These are phyloP conservation scores for Cyclospora cayetanensis DNA, from an alignment of 169 alveolate species.

Conservation along the genomic window DNA sequence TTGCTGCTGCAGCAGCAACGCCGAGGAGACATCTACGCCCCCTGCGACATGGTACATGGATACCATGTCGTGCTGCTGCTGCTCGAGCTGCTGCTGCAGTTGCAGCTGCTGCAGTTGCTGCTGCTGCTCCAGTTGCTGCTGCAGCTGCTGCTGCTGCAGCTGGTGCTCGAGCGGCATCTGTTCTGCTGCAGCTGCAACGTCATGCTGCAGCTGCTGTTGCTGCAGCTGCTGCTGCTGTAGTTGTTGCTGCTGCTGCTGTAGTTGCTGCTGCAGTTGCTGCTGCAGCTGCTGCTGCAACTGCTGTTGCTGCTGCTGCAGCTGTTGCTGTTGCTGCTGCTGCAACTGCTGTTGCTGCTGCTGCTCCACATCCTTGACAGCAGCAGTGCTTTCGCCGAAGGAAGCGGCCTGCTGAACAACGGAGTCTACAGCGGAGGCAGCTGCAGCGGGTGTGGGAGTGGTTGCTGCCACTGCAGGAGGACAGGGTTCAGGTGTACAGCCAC, in stretches of 20 bases:
- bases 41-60: constrained; percentile 29
- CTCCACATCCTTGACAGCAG: constrained; percentile 30
- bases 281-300: constrained; percentile 39
- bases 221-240: constrained; percentile 14
- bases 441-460: constrained; percentile 45
- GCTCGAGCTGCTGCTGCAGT: constrained; percentile 54
- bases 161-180: constrained; percentile 14
- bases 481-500: constrained; percentile 41
- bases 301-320: constrained; percentile 24
- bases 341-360: constrained; percentile 27
- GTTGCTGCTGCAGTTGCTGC: constrained; percentile 51
- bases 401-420: neutral
- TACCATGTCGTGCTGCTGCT: constrained; percentile 53
- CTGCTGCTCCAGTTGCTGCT: constrained; percentile 10
- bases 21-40: constrained; percentile 29
- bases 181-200: neutral
- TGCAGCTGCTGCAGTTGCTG: constrained; percentile 24
- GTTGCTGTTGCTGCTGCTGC: constrained; percentile 48
- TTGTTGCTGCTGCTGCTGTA: constrained; percentile 40
- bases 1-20: constrained; percentile 52
- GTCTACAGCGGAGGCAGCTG: constrained; percentile 22
- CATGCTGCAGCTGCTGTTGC: neutral
- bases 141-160: constrained; percentile 49
- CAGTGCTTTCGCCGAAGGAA: neutral
- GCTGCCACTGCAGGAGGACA: constrained; percentile 48